These are phyloP conservation scores for Aquilaria yunnanensis DNA, from an alignment of 345 rosid genomes.

Conservation along the genomic window DNA sequence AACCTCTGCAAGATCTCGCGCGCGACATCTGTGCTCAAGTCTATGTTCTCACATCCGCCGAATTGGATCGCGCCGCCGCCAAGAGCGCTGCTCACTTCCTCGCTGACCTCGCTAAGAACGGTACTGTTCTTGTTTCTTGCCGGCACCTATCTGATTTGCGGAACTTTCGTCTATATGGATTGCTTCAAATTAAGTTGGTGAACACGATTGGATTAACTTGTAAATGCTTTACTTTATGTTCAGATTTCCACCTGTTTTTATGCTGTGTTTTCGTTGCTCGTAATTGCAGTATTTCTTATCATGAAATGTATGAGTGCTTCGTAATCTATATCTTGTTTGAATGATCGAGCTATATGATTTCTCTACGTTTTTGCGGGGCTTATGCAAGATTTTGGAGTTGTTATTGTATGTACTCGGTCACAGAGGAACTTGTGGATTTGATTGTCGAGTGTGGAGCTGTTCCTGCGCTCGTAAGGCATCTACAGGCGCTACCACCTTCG, in stretches of 20 bases:
- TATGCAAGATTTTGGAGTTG: not conserved
- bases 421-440: constrained; percentile 48
- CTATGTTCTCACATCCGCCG: constrained; percentile 33
- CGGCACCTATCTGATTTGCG: not conserved
- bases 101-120: constrained; percentile 46
- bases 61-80: constrained; percentile 43
- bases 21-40: constrained; percentile 34
- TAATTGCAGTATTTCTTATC: not conserved
- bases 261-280: not conserved
- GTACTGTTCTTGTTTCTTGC: constrained; percentile 15
- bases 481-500: constrained; percentile 24
- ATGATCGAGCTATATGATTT: no score
- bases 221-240: not conserved
- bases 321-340: no score
- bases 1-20: constrained; percentile 21
- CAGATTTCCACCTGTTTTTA: not conserved
- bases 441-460: constrained; percentile 62
- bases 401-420: constrained; percentile 1
- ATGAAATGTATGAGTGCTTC: no score
- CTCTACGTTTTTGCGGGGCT: no score
- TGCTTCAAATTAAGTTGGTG: no score
- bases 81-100: constrained; percentile 33
- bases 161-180: no score
- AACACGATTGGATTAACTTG: no score
- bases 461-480: constrained; percentile 47